Base-by-base conservation (phyloP, 2,329 filamentous ascomycete species). In the Claviceps sp. region DNA sequence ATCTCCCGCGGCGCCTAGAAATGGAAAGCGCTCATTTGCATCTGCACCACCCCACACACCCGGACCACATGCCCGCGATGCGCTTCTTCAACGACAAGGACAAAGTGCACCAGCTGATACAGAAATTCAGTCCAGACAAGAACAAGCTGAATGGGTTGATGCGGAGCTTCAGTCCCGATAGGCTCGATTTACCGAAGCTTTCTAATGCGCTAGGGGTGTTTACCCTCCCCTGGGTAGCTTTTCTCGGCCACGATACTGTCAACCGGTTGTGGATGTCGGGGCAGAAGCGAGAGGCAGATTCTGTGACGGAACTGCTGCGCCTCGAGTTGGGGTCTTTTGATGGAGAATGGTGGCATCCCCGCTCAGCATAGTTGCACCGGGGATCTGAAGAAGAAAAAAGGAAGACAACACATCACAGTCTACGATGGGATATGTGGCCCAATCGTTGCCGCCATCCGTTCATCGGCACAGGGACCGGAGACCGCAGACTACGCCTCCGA, bases 1-100 rank as follows among this genome's bases (percentile, higher is more conserved):
- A 65, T 16, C 62, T 74, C 16, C 56, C 62, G 5, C 58, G 59
- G 23, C 62, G 66, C 1, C 61, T 73, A 39, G 59, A 60, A 7
- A 60, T 79, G 7, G 72, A 78, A 48, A 66, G 68, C 36, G 77
- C 78, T 0, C 78, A 81, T 56, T 66, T 82, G 3, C 68, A 74
- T 29, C 66, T 82, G 1, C 68, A 76, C 52, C 78, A 81, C 58
- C 78, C 78, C 0, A 72, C 72, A 0, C 65, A 66, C 2, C 78
- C 78, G 0, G 68, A 70, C 26, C 68, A 73, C 22, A 61, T 65
- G 2, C 67, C 68, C 1, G 78, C 78, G 0, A 58, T 80, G 11
- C 59, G 67, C 2, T 71, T 75, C 50, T 69, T 80, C 53, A 55
- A 60, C 45, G 59, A 69, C 48, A 64, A 59, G 52, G 52, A 63